Percentiles rank a stretch among this genome's conserved stretches.
Conservation (phyloP, 2,329 filamentous ascomycete species). For the Cercospora canescens region DNA sequence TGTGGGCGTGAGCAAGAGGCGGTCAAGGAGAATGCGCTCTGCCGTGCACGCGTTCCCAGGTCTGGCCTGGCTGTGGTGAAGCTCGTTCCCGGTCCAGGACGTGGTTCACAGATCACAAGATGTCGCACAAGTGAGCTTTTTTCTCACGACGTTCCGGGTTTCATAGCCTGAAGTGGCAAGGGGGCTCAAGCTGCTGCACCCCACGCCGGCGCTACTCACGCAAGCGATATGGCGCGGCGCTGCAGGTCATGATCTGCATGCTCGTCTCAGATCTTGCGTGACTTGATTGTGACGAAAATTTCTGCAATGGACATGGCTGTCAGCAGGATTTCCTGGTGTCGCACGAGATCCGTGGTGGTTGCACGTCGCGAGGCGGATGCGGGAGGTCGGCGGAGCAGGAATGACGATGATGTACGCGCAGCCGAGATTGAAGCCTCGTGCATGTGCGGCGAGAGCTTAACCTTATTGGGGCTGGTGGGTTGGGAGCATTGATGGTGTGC, state of each 20-base stretch:
- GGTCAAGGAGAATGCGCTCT: neutral
- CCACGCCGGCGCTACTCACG: constrained; percentile 12
- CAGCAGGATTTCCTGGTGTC: neutral
- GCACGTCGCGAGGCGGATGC: neutral
- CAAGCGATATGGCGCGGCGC: constrained; percentile 2
- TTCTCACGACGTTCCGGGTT: constrained; percentile 1
- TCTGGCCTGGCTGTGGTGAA: neutral
- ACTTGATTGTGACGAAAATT: neutral
- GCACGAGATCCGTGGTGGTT: neutral
- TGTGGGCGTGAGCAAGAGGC: neutral
- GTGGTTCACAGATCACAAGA: constrained; percentile 6
- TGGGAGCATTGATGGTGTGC: constrained; percentile 7
- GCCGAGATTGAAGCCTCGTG: constrained; percentile 2
- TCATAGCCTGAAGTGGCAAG: constrained; percentile 7
- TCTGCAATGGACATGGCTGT: neutral
- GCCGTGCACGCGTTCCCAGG: neutral
- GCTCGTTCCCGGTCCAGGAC: neutral
- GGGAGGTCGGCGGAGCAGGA: too few relatives aligned
- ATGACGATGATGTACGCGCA: neutral
- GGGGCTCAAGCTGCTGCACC: constrained; percentile 11
- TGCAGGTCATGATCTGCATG: constrained; percentile 3
- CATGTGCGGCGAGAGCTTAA: constrained; percentile 6
- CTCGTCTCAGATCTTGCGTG: constrained; percentile 2
- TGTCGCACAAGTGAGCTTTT: constrained; percentile 3
- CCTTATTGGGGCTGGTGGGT: neutral